phyloP scores from a whole-genome alignment of 805 yeast genomes.

The Priceomyces medius region DNA sequence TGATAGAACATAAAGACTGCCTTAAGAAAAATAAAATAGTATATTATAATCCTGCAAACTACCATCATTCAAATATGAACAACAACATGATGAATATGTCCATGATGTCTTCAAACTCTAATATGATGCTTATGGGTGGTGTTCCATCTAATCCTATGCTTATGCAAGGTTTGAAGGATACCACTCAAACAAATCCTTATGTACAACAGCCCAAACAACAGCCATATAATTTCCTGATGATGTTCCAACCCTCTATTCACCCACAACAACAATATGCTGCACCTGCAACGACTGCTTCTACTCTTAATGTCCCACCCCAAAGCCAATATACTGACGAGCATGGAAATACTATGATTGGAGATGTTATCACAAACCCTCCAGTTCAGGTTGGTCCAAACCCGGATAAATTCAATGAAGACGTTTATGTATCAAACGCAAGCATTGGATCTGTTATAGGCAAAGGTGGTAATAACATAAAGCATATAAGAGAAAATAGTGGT shows the following conservation, averaged over 20 bases:
- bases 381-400: constrained; percentile 31
- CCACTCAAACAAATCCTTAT: constrained; percentile 10
- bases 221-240: constrained; percentile 38
- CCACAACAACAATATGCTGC: constrained; percentile 30
- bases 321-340: constrained; percentile 42
- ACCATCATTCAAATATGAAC: constrained; percentile 20
- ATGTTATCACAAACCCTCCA: constrained; percentile 41
- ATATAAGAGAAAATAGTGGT: constrained; percentile 72
- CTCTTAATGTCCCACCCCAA: constrained; percentile 29
- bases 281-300: constrained; percentile 13
- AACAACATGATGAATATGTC: constrained; percentile 15
- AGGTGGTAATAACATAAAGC: constrained; percentile 79
- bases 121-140: constrained; percentile 21
- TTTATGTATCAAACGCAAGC: constrained; percentile 71
- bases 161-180: constrained; percentile 20
- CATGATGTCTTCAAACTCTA: constrained; percentile 14
- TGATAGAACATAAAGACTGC: constrained; percentile 56
- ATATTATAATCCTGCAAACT: constrained; percentile 58
- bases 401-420: constrained; percentile 63
- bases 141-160: constrained; percentile 14
- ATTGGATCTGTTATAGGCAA: constrained; percentile 87
- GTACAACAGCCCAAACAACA: constrained; percentile 17
- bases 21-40: constrained; percentile 54
- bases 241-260: constrained; percentile 39
- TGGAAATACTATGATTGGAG: constrained; percentile 44